Evolutionary conservation across 176 grass and related monocot species (phyloP), one percentile per base, ranked within the genome.

Genomic region (Pontederia crassipes): DNA sequence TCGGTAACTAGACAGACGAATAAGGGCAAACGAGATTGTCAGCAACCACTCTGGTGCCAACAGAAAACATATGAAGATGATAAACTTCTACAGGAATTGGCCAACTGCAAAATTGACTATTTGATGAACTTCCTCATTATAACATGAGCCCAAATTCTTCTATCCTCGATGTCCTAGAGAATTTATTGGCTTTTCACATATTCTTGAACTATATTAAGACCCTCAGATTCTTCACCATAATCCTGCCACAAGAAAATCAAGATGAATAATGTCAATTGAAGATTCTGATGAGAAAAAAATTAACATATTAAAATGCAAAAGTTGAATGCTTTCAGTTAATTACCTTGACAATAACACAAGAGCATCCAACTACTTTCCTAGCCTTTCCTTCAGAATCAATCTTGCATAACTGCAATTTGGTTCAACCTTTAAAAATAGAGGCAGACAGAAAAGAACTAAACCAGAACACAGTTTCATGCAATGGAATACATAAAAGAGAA

Each of bases 361-460:
- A 87, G 78, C 86, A 90, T n/a, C 86, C 86, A 1, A 96, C 83
- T 59, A 96, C 83, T 61, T 90, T 89, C 77, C 89, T 82, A 60
- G 89, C 85, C 71, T 89, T 95, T 28, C 85, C 89, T 65, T 95
- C 85, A 0, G 81, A 75, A 57, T 95, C 89, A 28, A 95, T 88
- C 74, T 95, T 89, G 89, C 89, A 87, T 75, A 92, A 77, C 80
- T 92, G 76, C n/a, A 69, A 40, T 4, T 48, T 32, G 11, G 12
- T 29, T 27, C 9, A 51, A 62, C 29, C 58, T 24, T 24, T 24
- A 24, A 24, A 28, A 28, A 11, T 28, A 58, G 14, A 5, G 8
- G 49, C 49, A 52, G 49, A 12, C 8, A 52, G 14, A 10, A 52
- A 12, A 10, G 14, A 10, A 52, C 10, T 12, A 52, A 12, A 52